A percentile compares a stretch with the other conserved stretches of the same genome.
Conservation (phyloP, 2,329 filamentous ascomycete genomes). For the Fusarium armeniacum region DNA sequence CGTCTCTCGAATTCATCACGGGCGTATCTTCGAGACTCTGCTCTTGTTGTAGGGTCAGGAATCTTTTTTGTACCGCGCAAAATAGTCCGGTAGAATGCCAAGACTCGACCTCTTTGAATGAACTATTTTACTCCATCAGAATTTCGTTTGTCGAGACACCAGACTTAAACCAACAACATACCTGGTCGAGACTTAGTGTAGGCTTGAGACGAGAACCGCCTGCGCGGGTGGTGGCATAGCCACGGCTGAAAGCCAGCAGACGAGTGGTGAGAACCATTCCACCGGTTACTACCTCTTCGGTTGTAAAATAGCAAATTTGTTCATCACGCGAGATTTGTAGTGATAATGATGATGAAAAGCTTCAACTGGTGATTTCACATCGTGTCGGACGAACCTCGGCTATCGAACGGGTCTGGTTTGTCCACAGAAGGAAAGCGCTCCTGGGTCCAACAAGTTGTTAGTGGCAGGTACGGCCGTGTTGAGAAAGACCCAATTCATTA, state of each 20-base stretch:
- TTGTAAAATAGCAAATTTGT: constrained; percentile 11
- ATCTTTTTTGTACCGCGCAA: constrained; percentile 69
- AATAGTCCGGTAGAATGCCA: constrained; percentile 71
- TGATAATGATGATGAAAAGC: constrained; percentile 38
- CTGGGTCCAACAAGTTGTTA: constrained; percentile 26
- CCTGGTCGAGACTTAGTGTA: constrained; percentile 70
- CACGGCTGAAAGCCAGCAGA: constrained; percentile 51
- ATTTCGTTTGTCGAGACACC: neutral
- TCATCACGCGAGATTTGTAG: constrained; percentile 19
- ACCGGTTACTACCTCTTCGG: constrained; percentile 42
- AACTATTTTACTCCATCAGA: constrained; percentile 61
- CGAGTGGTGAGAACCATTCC: constrained; percentile 49
- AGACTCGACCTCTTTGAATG: constrained; percentile 67
- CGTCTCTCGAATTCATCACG: constrained; percentile 74
- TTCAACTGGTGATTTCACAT: constrained; percentile 30
- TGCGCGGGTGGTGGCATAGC: constrained; percentile 55
- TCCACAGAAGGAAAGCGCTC: neutral
- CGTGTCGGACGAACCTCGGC: constrained; percentile 41
- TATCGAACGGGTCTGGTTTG: constrained; percentile 25
- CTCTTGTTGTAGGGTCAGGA: constrained; percentile 62
- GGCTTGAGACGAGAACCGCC: constrained; percentile 52
- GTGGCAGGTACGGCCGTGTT: constrained; percentile 18
- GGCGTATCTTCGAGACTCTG: constrained; percentile 70
- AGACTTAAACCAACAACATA: constrained; percentile 50
- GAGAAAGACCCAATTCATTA: neutral